Conservation (phyloP, 371 early-diverging fungal genomes). For the Syncephalastrum sp. region DNA sequence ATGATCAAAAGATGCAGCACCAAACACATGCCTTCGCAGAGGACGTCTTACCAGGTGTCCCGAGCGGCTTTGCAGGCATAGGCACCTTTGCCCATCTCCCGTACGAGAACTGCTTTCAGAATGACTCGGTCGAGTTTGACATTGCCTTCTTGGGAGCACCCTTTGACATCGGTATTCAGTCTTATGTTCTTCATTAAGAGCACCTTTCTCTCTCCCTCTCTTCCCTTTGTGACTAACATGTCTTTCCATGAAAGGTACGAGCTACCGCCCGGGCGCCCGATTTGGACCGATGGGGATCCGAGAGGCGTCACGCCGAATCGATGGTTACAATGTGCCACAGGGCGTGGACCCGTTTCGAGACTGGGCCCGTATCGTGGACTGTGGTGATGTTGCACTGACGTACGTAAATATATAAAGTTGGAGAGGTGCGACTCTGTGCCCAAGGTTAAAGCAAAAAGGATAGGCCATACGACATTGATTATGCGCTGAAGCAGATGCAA, state of each 20-base stretch:
- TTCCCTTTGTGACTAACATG: background rate
- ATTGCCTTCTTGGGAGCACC: constrained; percentile 32
- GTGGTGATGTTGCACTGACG: constrained; percentile 27
- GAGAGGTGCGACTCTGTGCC: background rate
- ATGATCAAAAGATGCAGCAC: too few species aligned
- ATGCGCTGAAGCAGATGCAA: constrained; percentile 16
- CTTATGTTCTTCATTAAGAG: background rate
- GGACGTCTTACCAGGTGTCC: background rate
- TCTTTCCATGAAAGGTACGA: background rate
- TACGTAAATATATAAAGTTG: background rate
- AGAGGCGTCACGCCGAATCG: constrained; percentile 19
- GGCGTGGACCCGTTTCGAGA: constrained; percentile 23
- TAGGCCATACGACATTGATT: constrained; percentile 21
- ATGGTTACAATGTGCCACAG: constrained; percentile 22
- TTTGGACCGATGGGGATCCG: constrained; percentile 34
- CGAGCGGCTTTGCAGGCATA: constrained; percentile 26
- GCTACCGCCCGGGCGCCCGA: constrained; percentile 27
- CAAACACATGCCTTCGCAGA: too few species aligned
- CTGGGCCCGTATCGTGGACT: constrained; percentile 28
- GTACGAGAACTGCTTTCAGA: constrained; percentile 16
- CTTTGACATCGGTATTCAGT: constrained; percentile 19
- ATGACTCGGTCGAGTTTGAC: constrained; percentile 15
- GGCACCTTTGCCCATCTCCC: constrained; percentile 33
- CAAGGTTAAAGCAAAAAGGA: background rate
- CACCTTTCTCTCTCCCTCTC: background rate